Base-by-base conservation (phyloP, 2,329 filamentous ascomycete species). In the Simplicillium aogashimaense region DNA sequence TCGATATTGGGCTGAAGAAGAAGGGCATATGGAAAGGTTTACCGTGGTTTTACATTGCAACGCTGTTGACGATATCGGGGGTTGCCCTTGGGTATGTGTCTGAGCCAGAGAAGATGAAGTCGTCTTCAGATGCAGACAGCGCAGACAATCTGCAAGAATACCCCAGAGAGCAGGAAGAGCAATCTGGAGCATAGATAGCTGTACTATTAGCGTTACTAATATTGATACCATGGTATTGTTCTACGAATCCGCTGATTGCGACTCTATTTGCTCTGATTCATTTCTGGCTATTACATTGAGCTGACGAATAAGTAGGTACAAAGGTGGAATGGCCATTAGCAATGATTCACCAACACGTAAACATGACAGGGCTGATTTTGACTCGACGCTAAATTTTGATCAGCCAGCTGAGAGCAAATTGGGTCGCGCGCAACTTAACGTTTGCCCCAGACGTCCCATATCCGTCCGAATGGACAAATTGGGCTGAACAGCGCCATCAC, bases 1-100 rank as follows among this genome's bases (percentile, higher is more conserved):
- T 67, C 38, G 56, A 58, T 4, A 39, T 49, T 11, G 63, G 64
- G 0, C 32, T 66, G 45, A 51, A 56, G 36, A 49, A 39, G 38
- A 60, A 56, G 41, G 61, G 63, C 0, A 14, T 55, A 1, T 61
- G 56, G 56, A 62, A 51, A 29, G 64, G 64, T 0, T 20, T 65
- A 41, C 64, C 63, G 4, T 67, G 59, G 55, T 55, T 64, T 36
- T 67, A 66, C 37, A 45, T 65, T 13, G 53, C 54, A 1, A 43
- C 55, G 11, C 44, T 65, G 5, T 58, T 50, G 7, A 37, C 35
- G 2, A 2, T 59, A 1, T 49, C 58, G 6, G 52, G 55, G 42
- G 38, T 50, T 2, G 57, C 56, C 0, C 39, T 56, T 34, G 39
- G 45, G 11, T 56, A 63, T 36, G 58, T 66, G 3, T 47, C 47